Conservation (phyloP, 2,329 filamentous ascomycete genomes). For the Fusarium palustre region DNA sequence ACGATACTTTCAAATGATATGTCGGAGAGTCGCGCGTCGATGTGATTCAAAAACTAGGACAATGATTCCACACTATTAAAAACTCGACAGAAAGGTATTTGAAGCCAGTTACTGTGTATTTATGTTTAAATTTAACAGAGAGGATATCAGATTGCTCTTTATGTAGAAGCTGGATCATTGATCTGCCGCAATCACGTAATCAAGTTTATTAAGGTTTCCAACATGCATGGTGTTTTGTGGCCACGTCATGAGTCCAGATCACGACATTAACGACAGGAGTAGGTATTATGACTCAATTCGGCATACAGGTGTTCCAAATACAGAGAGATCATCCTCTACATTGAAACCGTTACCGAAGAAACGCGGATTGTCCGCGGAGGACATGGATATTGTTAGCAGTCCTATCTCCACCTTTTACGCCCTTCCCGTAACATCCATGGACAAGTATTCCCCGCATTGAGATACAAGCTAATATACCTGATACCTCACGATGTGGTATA, state of each 20-base stretch:
- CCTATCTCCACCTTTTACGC: background rate
- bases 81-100: background rate
- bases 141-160: background rate
- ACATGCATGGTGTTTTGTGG: background rate
- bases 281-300: background rate
- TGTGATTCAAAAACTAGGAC: background rate
- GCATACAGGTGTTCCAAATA: background rate
- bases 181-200: background rate
- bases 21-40: background rate
- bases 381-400: background rate
- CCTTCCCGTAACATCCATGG: background rate
- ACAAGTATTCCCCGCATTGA: too few relatives aligned
- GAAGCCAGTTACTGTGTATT: fast-evolving
- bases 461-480: background rate
- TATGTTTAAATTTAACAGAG: fast-evolving
- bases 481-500: background rate
- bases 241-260: background rate
- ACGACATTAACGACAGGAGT: too few relatives aligned
- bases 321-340: fast-evolving
- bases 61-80: background rate
- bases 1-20: background rate
- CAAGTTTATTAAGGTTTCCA: background rate
- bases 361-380: background rate
- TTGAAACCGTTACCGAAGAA: background rate
- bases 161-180: too few relatives aligned